Conservation (phyloP, 352 stramenopile genomes). For the Phytophthora citrophthora region DNA sequence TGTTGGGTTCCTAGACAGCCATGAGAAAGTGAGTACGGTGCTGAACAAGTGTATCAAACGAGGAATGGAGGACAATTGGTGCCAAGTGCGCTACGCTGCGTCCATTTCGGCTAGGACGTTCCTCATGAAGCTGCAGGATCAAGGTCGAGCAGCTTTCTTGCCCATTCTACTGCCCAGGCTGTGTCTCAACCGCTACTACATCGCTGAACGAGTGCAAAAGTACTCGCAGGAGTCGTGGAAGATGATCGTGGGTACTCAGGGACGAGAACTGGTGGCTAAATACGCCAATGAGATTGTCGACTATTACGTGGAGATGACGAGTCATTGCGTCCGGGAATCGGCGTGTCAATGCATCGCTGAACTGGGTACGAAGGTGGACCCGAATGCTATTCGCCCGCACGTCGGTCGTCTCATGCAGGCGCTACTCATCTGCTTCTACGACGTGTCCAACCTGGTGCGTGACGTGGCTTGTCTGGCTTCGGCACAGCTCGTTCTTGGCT, state of each 20-base stretch:
- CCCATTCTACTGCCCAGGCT: conserved; percentile 92
- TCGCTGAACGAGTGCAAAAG: conserved; percentile 96
- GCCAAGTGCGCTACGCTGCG: conserved; percentile 95
- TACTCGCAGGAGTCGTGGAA: conserved; percentile 97
- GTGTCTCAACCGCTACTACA: conserved; percentile 98
- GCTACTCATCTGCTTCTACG: conserved; percentile 95
- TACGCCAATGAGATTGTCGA: conserved; percentile 92
- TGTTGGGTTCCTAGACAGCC: conserved; percentile 49
- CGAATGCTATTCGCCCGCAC: conserved; percentile 68
- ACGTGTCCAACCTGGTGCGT: conserved; percentile 96
- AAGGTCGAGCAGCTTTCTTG: conserved; percentile 66
- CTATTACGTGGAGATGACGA: conserved; percentile 97
- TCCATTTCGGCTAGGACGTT: conserved; percentile 92
- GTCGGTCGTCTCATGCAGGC: conserved; percentile 80
- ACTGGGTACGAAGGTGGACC: conserved; percentile 91
- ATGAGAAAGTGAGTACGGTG: conserved; percentile 51
- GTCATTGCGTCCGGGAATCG: conserved; percentile 95
- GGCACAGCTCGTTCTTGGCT: conserved; percentile 82
- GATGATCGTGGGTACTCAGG: conserved; percentile 84
- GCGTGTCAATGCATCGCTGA: conserved; percentile 97
- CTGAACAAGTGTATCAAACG: conserved; percentile 74
- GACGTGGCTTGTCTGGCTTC: conserved; percentile 94
- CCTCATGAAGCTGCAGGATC: conserved; percentile 72
- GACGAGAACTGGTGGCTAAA: conserved; percentile 84
- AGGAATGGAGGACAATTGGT: conserved; percentile 97